Conservation (phyloP, 129 eudicot species). For the Logfia minima region DNA sequence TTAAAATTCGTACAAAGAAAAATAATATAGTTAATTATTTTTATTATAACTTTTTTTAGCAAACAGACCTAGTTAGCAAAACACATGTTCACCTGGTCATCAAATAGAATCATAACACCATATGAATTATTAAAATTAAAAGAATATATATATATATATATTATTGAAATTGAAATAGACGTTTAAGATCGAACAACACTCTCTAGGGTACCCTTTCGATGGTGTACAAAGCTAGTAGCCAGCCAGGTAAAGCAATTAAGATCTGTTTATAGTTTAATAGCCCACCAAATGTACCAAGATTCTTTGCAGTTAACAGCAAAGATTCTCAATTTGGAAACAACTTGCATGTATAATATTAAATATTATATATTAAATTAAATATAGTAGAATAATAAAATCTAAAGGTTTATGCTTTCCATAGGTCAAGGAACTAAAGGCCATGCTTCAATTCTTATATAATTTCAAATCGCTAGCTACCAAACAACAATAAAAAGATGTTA, state of each 20-base stretch:
- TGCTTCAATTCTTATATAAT: constrained; percentile 11
- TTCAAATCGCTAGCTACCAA: constrained; percentile 14
- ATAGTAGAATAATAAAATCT: constrained; percentile 11
- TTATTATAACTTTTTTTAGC: too few relatives aligned
- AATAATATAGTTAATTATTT: too few relatives aligned
- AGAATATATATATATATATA: too few relatives aligned
- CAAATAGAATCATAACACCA: too few relatives aligned
- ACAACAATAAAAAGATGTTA: constrained; percentile 25
- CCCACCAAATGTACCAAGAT: constrained; percentile 27
- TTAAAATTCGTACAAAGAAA: too few relatives aligned
- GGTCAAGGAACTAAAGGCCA: constrained; percentile 25
- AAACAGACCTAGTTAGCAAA: too few relatives aligned
- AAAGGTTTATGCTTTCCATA: constrained; percentile 26
- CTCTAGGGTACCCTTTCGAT: too few relatives aligned
- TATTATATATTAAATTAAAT: background rate
- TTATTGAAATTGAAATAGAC: too few relatives aligned
- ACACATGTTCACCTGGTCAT: too few relatives aligned
- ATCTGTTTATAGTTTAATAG: background rate
- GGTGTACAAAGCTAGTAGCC: constrained; percentile 23
- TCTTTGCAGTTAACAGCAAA: constrained; percentile 24
- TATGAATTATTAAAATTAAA: too few relatives aligned
- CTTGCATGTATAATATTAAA: constrained; percentile 3
- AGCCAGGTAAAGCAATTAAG: constrained; percentile 23
- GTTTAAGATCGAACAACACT: too few relatives aligned
- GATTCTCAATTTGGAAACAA: constrained; percentile 28